Base-by-base conservation (phyloP, 2,329 filamentous ascomycete genomes). In the Sporothrix brasiliensis region DNA sequence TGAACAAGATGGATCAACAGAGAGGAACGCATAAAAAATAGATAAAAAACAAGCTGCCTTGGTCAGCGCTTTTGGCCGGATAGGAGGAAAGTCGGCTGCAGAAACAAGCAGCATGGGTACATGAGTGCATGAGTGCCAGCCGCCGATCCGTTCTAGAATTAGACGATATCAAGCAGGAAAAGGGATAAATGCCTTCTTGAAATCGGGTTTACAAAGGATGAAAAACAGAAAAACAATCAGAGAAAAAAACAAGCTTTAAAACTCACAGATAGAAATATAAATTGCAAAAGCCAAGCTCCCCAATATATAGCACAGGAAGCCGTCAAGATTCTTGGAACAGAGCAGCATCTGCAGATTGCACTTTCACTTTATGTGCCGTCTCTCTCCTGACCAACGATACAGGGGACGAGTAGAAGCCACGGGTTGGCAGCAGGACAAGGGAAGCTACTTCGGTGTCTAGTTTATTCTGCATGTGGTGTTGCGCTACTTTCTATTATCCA, bases 1-100 rank as follows among this genome's bases (percentile, higher is more conserved):
- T 9, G 4, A 4, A 66, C 9, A 21, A 16, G 16, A 34, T 49
- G 27, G 61, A 52, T 66, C 47, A 27, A 66, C 61, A 54, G 24
- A 30, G 14, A 30, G 30, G 52, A 30, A 30, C 52, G 24, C 52
- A 34, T 11, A 14, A 13, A 14, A 21, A 54, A 4, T 21, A 30
- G 52, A 54, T 30, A 54, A 54, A 34, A 24, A 54, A 24, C 30
- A 16, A 27, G 53, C 1, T 19, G 27, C 14, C 30, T 19, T 56
- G 14, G 34, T 16, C 56, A 41, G 34, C 14, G 34, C 34, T 13
- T 41, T 60, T 60, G 56, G 39, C 56, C n/a, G 56, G 56, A 39
- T 39, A 60, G 44, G 56, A 60, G n/a, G 13, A 44, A n/a, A n/a
- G 34, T 44, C 56, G 34, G 56, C 34, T 60, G 41, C 41, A 60